Evolutionary conservation across 139 green algal species (phyloP).

Genomic region (Prasinococcaceae sp.): DNA sequence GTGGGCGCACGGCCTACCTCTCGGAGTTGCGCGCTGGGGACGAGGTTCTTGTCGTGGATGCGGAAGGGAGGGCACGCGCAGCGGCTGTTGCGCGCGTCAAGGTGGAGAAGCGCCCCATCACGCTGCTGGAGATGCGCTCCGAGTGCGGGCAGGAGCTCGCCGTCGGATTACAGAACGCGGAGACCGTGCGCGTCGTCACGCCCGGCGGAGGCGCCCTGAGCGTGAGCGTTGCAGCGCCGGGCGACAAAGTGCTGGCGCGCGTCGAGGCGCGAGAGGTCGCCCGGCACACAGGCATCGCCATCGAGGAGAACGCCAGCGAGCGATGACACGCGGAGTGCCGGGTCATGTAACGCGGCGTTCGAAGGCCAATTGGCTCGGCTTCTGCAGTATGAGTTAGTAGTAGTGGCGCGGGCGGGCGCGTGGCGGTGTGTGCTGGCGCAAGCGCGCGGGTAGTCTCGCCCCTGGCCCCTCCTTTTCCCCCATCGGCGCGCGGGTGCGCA

Average conservation of each 20-base stretch:
- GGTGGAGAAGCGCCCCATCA: slow-evolving; percentile 30
- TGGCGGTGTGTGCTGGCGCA: too few species aligned
- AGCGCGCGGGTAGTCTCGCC: too few species aligned
- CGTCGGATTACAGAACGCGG: slow-evolving; percentile 66
- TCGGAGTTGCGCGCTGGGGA: slow-evolving; percentile 41
- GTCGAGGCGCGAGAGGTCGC: too few species aligned
- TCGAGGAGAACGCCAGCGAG: slow-evolving; percentile 55
- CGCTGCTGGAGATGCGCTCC: slow-evolving; percentile 26
- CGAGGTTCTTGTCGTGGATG: slow-evolving; percentile 42
- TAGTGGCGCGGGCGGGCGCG: too few species aligned
- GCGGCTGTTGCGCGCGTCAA: slow-evolving; percentile 62
- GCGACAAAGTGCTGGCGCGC: too few species aligned
- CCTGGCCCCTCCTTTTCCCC: too few species aligned
- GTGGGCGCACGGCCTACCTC: slow-evolving; percentile 63
- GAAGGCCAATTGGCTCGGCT: too few species aligned
- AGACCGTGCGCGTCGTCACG: slow-evolving; percentile 72
- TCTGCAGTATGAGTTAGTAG: too few species aligned
- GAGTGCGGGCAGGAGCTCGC: slow-evolving; percentile 3
- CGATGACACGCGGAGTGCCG: too few species aligned
- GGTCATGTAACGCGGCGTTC: too few species aligned
- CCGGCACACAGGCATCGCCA: slow-evolving; percentile 62
- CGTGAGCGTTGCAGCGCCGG: too few species aligned
- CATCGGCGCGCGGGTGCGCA: too few species aligned
- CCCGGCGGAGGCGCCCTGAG: slow-evolving; percentile 31
- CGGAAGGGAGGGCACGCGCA: slow-evolving; percentile 25